Conservation (phyloP, 305 asterid species). For the Fraxinus nigra region DNA sequence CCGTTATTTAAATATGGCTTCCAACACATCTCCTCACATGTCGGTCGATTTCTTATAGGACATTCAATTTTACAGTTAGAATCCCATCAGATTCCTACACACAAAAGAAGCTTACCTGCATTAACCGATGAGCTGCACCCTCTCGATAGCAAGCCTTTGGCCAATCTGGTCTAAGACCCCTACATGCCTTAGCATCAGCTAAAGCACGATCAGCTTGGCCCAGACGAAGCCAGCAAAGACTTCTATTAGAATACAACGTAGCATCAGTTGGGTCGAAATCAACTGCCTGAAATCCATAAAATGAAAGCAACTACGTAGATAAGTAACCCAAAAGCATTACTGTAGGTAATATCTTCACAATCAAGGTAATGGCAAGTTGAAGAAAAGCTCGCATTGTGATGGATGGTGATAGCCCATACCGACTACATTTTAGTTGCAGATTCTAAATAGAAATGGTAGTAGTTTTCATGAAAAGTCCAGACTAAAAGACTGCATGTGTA, state of each 20-base stretch:
- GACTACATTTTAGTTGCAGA: neutral
- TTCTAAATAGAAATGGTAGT: neutral
- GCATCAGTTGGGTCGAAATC: slow-evolving; percentile 85
- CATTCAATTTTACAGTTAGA: neutral
- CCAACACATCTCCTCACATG: too few species aligned
- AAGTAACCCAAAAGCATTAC: neutral
- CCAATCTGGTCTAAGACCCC: slow-evolving; percentile 91
- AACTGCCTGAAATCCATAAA: slow-evolving; percentile 57
- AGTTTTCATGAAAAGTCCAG: too few species aligned
- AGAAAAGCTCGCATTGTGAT: neutral
- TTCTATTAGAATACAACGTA: slow-evolving; percentile 53
- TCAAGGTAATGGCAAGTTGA: neutral
- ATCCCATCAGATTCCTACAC: neutral
- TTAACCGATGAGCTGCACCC: slow-evolving; percentile 84
- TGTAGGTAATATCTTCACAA: neutral
- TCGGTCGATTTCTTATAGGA: too few species aligned
- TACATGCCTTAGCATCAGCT: slow-evolving; percentile 74
- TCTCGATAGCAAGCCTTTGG: slow-evolving; percentile 91
- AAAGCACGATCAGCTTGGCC: slow-evolving; percentile 91
- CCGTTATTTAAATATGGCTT: too few species aligned
- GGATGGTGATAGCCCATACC: neutral
- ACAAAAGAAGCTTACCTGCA: slow-evolving; percentile 46
- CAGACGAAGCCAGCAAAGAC: slow-evolving; percentile 82
- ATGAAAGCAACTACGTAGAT: neutral
- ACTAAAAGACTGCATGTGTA: neutral